These are phyloP conservation scores for Eucalyptus microcorys DNA, from an alignment of 345 rosid genomes.

Conservation along the genomic window DNA sequence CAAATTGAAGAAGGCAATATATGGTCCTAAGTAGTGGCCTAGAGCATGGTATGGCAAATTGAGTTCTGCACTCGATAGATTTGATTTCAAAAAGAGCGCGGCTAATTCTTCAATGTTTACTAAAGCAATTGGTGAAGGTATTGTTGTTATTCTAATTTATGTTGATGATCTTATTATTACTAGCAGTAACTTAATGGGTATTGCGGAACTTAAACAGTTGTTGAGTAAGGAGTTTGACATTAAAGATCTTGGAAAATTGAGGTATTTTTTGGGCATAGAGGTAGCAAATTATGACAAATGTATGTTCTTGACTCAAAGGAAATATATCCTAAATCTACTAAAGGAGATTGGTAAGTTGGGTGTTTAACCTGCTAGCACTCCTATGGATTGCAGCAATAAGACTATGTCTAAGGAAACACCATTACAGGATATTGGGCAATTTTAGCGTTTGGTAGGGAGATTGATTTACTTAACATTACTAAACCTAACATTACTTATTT, in stretches of 20 bases:
- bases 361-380: too few species aligned
- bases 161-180: not conserved
- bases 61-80: not conserved
- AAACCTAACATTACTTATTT: too few species aligned
- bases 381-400: too few species aligned
- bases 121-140: not conserved
- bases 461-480: too few species aligned
- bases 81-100: not conserved
- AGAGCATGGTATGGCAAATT: not conserved
- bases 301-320: not conserved
- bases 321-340: not conserved
- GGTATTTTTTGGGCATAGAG: not conserved
- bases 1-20: not conserved
- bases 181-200: not conserved
- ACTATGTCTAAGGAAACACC: too few species aligned
- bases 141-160: not conserved
- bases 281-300: not conserved
- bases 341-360: not conserved
- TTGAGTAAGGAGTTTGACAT: not conserved
- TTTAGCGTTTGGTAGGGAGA: rapidly evolving
- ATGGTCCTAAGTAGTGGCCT: not conserved
- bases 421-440: too few species aligned
- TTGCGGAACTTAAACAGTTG: not conserved
- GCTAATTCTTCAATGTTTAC: not conserved
- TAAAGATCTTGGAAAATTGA: not conserved